phyloP scores from a whole-genome alignment of 345 rosid genomes.

The Eucalyptus erythrocorys region DNA sequence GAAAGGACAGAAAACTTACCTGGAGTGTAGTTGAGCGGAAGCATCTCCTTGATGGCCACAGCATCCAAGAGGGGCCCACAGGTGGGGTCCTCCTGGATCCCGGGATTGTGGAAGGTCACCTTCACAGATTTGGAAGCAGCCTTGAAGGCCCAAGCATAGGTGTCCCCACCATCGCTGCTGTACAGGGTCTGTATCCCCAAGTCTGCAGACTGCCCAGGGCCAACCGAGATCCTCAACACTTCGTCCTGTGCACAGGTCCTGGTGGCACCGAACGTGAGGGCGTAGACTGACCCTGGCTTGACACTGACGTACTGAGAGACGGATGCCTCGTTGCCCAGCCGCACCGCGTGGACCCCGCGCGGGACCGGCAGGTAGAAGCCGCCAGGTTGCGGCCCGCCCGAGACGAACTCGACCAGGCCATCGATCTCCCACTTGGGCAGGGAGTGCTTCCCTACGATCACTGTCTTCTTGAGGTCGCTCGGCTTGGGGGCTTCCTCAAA shows the following conservation, averaged over 20 bases:
- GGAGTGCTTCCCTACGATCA: constrained; percentile 62
- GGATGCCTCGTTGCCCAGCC: constrained; percentile 74
- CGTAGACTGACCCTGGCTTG: constrained; percentile 31
- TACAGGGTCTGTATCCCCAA: constrained; percentile 58
- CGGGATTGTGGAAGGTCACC: constrained; percentile 70
- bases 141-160: constrained; percentile 64
- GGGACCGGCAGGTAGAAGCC: constrained; percentile 63
- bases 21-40: constrained; percentile 18
- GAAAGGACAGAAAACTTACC: constrained; percentile 10
- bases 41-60: constrained; percentile 69
- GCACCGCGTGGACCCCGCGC: constrained; percentile 67
- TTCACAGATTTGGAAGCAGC: constrained; percentile 32
- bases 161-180: constrained; percentile 76
- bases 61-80: constrained; percentile 85
- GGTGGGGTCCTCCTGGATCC: constrained; percentile 71
- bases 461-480: constrained; percentile 48
- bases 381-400: constrained; percentile 82
- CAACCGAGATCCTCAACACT: constrained; percentile 36
- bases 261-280: constrained; percentile 73
- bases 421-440: constrained; percentile 73
- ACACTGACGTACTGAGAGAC: constrained; percentile 45
- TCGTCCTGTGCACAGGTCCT: constrained; percentile 83
- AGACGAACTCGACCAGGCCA: constrained; percentile 61
- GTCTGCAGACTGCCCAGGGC: constrained; percentile 35
- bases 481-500: constrained; percentile 54